Evolutionary conservation across 768 basidiomycete genomes (phyloP), one percentile per base, ranked within the genome.

Genomic region (Pluteus cervinus): DNA sequence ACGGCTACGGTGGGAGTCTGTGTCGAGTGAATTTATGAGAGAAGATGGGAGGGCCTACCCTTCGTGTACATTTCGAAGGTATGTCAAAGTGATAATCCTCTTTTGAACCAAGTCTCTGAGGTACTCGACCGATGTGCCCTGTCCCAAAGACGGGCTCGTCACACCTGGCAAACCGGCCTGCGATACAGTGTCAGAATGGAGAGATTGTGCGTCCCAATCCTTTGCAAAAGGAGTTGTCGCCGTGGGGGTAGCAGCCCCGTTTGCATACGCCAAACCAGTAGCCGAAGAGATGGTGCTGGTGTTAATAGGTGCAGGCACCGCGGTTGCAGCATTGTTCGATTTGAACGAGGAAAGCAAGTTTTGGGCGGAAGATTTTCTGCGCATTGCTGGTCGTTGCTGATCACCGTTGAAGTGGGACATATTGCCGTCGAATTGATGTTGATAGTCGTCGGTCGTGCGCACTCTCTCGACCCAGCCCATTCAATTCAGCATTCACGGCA

Each of bases 281-380:
- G 61, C 44, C 11, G 63, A 50, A 10, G 61, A 58, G 30, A 66
- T 47, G 29, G 52, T 62, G 28, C 52, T 53, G 31, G 60, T 47
- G 33, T 57, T 54, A 29, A 58, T 52, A 12, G 65, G 60, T 14
- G 63, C 49, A 22, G 62, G 58, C 7, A 58, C 46, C 36, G 63
- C 50, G 3, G 53, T 50, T 43, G 33, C 49, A 42, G 29, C 34
- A 21, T 65, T 43, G 41, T 44, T 43, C 28, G 61, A 48, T 59
- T 79, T 88, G 73, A 87, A 87, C 29, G 81, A 79, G 6, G 79
- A 76, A 23, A 91, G 71, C 32, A 90, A 69, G 59, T 89, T 86
- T 63, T 84, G 86, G 8, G 81, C 86, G 8, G 86, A 87, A 14
- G 85, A 86, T 65, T 90, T 91, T 47, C 87, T 77, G 48, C 86